phyloP scores from a whole-genome alignment of 2,329 filamentous ascomycete species.

The Annulohypoxylon truncatum region DNA sequence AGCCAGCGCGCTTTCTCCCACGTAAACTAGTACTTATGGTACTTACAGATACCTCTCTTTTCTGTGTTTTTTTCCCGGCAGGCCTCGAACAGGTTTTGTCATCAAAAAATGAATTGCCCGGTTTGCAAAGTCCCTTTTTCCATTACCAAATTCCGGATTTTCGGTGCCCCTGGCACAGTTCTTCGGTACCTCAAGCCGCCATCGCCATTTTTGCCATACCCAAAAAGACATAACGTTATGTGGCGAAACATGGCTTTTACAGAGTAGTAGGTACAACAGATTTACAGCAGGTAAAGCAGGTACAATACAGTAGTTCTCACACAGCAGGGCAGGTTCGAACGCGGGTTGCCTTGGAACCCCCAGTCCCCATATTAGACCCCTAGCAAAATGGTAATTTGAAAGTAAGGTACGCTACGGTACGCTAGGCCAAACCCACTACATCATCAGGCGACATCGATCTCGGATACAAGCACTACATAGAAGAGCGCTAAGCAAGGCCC shows the following conservation, averaged over 20 bases:
- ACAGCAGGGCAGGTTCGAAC: neutral
- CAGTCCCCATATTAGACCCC: constrained; percentile 16
- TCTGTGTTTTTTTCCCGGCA: neutral
- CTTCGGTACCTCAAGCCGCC: constrained; percentile 1
- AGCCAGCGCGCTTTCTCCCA: constrained; percentile 10
- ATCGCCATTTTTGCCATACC: neutral
- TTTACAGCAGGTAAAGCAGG: neutral
- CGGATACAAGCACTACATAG: constrained; percentile 31
- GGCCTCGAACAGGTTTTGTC: constrained; percentile 37
- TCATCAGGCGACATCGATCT: constrained; percentile 42
- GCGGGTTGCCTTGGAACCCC: neutral
- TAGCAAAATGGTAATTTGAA: constrained; percentile 21
- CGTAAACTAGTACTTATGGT: constrained; percentile 8
- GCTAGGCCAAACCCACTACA: constrained; percentile 39
- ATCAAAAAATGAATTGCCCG: constrained; percentile 31
- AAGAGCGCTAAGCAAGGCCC: constrained; percentile 31
- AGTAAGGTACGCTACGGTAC: constrained; percentile 26
- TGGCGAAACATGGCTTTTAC: constrained; percentile 19
- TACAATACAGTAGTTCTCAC: neutral
- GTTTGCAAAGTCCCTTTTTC: constrained; percentile 20
- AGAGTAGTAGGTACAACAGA: neutral
- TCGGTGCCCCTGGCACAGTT: constrained; percentile 5
- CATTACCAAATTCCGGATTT: constrained; percentile 28
- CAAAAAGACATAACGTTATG: neutral
- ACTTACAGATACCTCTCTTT: neutral